Evolutionary conservation across 331 rosid genomes (phyloP).

Genomic region (Saraca asoca): DNA sequence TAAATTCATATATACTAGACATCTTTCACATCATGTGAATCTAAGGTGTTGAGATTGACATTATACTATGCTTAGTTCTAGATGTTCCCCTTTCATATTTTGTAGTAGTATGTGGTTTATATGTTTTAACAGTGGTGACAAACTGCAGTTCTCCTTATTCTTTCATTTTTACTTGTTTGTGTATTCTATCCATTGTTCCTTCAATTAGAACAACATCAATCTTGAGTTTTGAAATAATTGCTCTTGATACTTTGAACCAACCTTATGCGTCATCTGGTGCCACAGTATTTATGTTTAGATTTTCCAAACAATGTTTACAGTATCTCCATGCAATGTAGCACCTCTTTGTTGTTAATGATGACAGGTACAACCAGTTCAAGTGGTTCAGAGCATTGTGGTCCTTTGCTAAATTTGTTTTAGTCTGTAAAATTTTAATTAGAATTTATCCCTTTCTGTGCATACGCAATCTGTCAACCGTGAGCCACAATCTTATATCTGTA

Average conservation of each 20-base stretch:
- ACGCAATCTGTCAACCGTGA: not conserved
- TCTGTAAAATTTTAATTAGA: not conserved
- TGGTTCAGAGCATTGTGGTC: conserved; percentile 1
- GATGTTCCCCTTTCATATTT: not conserved
- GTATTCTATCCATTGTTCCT: not conserved
- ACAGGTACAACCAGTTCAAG: conserved; percentile 1
- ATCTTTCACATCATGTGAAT: conserved; percentile 28
- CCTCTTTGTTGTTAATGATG: conserved; percentile 13
- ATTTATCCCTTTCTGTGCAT: no score
- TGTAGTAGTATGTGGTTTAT: conserved; percentile 19
- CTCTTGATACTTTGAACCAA: conserved; percentile 12
- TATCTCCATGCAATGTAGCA: conserved; percentile 2
- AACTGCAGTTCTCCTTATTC: conserved; percentile 1
- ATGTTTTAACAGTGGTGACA: conserved; percentile 8
- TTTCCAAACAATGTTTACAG: not conserved
- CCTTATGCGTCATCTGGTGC: conserved; percentile 11
- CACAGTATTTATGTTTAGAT: conserved; percentile 10
- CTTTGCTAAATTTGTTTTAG: not conserved
- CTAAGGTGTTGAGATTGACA: conserved; percentile 17
- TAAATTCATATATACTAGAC: conserved; percentile 32
- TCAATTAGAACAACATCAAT: not conserved
- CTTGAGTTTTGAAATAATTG: conserved; percentile 9
- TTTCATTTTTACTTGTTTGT: conserved; percentile 14
- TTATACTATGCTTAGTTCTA: conserved; percentile 8
- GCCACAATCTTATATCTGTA: conserved; percentile 1